Conservation (phyloP, 495 filamentous ascomycete species). For the Tuber brumale region DNA sequence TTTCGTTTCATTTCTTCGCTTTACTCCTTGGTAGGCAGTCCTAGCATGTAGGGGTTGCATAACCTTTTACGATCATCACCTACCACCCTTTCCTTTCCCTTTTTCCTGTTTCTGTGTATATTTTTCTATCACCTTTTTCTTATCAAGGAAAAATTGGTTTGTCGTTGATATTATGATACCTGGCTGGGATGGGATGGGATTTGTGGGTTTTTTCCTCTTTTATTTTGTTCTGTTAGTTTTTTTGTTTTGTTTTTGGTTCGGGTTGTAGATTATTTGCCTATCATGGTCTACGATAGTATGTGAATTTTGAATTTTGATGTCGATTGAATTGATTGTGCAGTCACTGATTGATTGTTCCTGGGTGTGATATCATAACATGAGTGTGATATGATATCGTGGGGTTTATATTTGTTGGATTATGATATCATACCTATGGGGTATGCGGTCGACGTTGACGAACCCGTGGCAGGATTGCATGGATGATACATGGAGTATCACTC, state of each 20-base stretch:
- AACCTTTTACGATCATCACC: not conserved
- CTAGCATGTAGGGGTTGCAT: not conserved
- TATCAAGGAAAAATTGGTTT: conserved; percentile 3
- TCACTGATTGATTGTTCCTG: too few relatives aligned
- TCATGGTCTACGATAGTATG: conserved; percentile 64
- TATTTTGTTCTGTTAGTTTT: too few relatives aligned
- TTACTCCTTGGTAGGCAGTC: conserved; percentile 10
- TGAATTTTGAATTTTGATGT: conserved; percentile 5
- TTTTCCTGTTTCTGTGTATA: conserved; percentile 8
- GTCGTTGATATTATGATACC: conserved; percentile 34
- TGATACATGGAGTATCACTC: too few relatives aligned
- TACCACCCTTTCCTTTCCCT: conserved; percentile 4
- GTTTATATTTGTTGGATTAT: too few relatives aligned
- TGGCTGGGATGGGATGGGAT: conserved; percentile 41
- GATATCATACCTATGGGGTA: too few relatives aligned
- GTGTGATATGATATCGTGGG: too few relatives aligned
- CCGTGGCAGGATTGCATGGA: too few relatives aligned
- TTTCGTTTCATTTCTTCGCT: conserved; percentile 15
- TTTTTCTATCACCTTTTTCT: not conserved
- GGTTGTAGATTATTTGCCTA: conserved; percentile 49
- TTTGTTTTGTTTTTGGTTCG: conserved; percentile 28
- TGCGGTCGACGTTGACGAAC: too few relatives aligned
- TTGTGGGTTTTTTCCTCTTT: conserved; percentile 37
- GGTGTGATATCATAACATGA: too few relatives aligned
- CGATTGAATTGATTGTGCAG: not conserved